Conservation (phyloP, 2,329 filamentous ascomycete species). For the Berkeleyomyces rouxiae region DNA sequence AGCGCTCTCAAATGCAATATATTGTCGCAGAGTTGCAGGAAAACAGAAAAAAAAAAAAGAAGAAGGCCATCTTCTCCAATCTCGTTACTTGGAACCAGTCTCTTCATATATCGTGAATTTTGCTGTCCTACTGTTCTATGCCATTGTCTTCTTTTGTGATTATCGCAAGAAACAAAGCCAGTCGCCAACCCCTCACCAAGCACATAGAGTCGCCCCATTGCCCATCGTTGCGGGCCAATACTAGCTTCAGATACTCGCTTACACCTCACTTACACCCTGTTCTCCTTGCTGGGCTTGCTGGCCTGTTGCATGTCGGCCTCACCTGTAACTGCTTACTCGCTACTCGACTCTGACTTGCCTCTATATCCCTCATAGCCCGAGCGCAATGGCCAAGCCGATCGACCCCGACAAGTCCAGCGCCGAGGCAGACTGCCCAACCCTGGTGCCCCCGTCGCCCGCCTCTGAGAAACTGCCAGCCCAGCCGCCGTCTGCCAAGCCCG, state of each 20-base stretch:
- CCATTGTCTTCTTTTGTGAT: neutral
- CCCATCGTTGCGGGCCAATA: neutral
- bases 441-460: conserved; percentile 1
- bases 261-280: neutral
- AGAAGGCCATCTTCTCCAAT: neutral
- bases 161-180: neutral
- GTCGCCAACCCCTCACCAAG: neutral
- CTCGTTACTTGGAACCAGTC: neutral
- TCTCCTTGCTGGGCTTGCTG: neutral
- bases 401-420: neutral
- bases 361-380: neutral
- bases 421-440: conserved; percentile 5
- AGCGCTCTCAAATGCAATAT: neutral
- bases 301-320: neutral
- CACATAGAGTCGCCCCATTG: neutral
- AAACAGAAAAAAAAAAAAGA: neutral
- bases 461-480: conserved; percentile 2
- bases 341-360: neutral
- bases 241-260: neutral
- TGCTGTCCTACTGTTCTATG: neutral
- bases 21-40: neutral
- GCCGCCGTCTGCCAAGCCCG: neutral
- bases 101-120: neutral
- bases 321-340: neutral
- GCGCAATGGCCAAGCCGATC: neutral